Conservation (phyloP, 768 basidiomycete genomes). For the Lentinula aciculospora region DNA sequence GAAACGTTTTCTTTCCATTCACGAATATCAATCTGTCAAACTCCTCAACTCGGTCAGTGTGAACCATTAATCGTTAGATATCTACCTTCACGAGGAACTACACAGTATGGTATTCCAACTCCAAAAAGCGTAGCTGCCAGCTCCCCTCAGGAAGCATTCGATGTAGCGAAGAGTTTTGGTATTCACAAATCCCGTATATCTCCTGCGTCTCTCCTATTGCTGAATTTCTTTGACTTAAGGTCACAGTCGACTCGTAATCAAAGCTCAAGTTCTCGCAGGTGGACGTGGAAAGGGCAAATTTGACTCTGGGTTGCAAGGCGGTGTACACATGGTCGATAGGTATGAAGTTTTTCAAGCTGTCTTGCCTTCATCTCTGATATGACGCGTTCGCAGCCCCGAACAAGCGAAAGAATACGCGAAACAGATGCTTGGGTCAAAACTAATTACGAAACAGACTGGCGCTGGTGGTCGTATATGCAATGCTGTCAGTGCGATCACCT, state of each 20-base stretch:
- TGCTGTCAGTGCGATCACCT: constrained; percentile 52
- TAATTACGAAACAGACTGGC: constrained; percentile 99
- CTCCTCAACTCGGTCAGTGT: constrained; percentile 82
- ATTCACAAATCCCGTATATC: constrained; percentile 19
- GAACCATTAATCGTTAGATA: not conserved
- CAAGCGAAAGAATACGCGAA: constrained; percentile 82
- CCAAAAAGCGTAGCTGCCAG: constrained; percentile 88
- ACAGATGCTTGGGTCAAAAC: constrained; percentile 91
- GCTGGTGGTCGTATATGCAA: constrained; percentile 90
- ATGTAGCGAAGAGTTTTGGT: constrained; percentile 90
- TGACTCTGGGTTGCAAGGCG: constrained; percentile 92
- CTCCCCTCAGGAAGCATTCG: constrained; percentile 82
- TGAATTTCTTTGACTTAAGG: constrained; percentile 35
- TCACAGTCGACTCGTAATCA: constrained; percentile 82
- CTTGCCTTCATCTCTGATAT: not conserved
- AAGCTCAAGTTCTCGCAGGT: constrained; percentile 98
- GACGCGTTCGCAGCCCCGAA: constrained; percentile 50
- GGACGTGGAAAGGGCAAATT: constrained; percentile 98
- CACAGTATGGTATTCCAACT: constrained; percentile 90
- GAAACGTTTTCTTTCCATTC: constrained; percentile 91
- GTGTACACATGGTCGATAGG: constrained; percentile 93
- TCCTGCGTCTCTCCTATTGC: constrained; percentile 4
- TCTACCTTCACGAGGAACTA: not conserved
- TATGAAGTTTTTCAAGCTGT: constrained; percentile 22
- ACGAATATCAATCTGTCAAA: constrained; percentile 96